Evolutionary conservation across 2,329 filamentous ascomycete genomes (phyloP).

Genomic region (Periconia sp.): DNA sequence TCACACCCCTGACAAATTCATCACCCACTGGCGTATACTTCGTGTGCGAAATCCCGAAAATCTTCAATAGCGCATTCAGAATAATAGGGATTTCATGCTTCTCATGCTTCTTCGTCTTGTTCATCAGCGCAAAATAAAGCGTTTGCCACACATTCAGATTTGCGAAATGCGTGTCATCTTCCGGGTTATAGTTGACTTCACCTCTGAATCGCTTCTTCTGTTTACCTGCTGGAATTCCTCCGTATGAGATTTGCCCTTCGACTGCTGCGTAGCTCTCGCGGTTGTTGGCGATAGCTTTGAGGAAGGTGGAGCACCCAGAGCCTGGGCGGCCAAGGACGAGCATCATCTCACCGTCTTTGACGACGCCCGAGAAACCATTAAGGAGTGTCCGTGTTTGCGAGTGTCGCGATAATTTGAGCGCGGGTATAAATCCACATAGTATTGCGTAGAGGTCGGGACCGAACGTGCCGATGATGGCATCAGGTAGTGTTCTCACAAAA

Average conservation of each 20-base stretch:
- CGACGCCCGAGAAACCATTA: conserved; percentile 70
- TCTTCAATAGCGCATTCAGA: conserved; percentile 72
- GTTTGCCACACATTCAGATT: conserved; percentile 79
- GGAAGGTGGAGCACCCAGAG: conserved; percentile 76
- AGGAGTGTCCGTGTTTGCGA: conserved; percentile 63
- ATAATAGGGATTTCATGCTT: conserved; percentile 70
- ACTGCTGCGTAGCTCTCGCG: conserved; percentile 69
- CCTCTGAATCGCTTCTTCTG: conserved; percentile 73
- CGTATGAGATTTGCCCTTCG: conserved; percentile 73
- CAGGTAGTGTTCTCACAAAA: conserved; percentile 74
- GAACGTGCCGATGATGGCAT: conserved; percentile 78
- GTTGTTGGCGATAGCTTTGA: conserved; percentile 77
- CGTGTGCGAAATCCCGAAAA: conserved; percentile 81
- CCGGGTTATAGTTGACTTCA: conserved; percentile 79
- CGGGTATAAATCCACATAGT: conserved; percentile 61
- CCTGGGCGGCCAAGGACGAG: conserved; percentile 75
- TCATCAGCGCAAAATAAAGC: conserved; percentile 74
- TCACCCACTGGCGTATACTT: conserved; percentile 78
- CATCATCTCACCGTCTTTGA: conserved; percentile 75
- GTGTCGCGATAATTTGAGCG: conserved; percentile 55
- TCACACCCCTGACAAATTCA: conserved; percentile 73
- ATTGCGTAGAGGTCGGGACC: conserved; percentile 78
- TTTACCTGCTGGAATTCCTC: conserved; percentile 71
- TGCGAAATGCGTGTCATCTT: conserved; percentile 79
- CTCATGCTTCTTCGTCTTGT: conserved; percentile 74